These are phyloP conservation scores for Paracoccidioides brasiliensis DNA, from an alignment of 2,329 filamentous ascomycete genomes.

Conservation along the genomic window DNA sequence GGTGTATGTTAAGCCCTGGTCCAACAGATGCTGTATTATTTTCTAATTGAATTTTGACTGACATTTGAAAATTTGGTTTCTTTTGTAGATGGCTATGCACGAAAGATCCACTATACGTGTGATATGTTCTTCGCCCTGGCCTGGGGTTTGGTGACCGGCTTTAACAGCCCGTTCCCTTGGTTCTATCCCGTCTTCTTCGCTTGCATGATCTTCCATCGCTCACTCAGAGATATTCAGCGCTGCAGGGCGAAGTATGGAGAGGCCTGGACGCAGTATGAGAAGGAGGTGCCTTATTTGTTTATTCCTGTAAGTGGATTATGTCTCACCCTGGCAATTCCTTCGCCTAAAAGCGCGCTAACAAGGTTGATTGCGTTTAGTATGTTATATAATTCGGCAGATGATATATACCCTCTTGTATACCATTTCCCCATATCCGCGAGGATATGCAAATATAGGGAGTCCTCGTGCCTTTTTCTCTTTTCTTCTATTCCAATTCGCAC, in stretches of 20 bases:
- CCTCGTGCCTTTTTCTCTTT: too few species aligned
- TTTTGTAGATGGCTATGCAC: slow-evolving; percentile 49
- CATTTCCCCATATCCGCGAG: background rate
- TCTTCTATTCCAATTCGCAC: too few species aligned
- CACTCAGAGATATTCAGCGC: slow-evolving; percentile 58
- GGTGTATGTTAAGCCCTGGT: slow-evolving; percentile 44
- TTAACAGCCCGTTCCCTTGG: slow-evolving; percentile 73
- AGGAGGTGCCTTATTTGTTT: slow-evolving; percentile 68
- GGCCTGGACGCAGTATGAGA: slow-evolving; percentile 70
- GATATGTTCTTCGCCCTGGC: slow-evolving; percentile 64
- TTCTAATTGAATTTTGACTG: slow-evolving; percentile 10
- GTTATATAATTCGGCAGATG: slow-evolving; percentile 6
- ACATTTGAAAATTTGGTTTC: slow-evolving; percentile 5
- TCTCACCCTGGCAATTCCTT: background rate
- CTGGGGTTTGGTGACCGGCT: slow-evolving; percentile 74
- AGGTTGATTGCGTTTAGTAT: slow-evolving; percentile 3
- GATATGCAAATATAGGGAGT: background rate
- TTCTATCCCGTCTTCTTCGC: slow-evolving; percentile 77
- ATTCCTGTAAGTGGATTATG: slow-evolving; percentile 48
- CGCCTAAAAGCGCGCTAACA: background rate
- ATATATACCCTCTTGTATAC: background rate
- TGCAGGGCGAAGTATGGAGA: slow-evolving; percentile 70
- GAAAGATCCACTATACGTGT: slow-evolving; percentile 72
- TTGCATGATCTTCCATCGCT: slow-evolving; percentile 67
- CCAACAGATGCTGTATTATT: background rate